A percentile compares a stretch with the other conserved stretches of the same genome.
Evolutionary conservation across 306 rosid species (phyloP).

Genomic region (Cucurbita ficifolia): DNA sequence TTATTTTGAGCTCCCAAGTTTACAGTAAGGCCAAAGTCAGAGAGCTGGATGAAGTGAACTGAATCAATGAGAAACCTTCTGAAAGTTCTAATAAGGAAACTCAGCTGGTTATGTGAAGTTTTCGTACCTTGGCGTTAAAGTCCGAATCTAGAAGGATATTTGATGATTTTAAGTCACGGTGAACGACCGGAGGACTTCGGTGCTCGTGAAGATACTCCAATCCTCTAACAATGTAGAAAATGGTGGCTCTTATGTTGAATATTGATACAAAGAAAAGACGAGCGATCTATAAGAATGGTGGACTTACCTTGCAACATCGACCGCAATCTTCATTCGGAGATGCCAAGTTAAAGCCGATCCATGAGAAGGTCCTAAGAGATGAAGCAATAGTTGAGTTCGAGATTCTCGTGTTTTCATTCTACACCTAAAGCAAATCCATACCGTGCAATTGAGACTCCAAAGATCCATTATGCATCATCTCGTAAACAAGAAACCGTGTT

Average conservation of each 20-base stretch:
- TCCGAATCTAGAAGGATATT: conserved; percentile 77
- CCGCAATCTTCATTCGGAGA: conserved; percentile 66
- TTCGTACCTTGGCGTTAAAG: conserved; percentile 66
- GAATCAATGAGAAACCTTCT: neutral
- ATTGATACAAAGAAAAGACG: neutral
- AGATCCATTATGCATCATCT: conserved; percentile 64
- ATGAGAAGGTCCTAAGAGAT: conserved; percentile 37
- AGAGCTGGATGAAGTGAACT: conserved; percentile 45
- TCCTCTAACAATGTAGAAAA: conserved; percentile 34
- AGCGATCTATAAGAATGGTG: neutral
- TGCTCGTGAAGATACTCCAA: conserved; percentile 87
- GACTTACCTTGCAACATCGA: conserved; percentile 68
- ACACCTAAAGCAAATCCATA: neutral
- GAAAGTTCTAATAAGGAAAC: neutral
- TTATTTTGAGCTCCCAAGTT: conserved; percentile 52
- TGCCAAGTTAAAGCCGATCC: conserved; percentile 69
- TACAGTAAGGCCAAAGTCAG: conserved; percentile 65
- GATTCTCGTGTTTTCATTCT: neutral
- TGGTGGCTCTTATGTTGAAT: neutral
- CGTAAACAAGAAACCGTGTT: conserved; percentile 69
- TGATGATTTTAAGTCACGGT: conserved; percentile 57
- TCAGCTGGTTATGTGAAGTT: neutral
- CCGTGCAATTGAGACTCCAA: conserved; percentile 68
- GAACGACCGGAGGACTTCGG: conserved; percentile 68
- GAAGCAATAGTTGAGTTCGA: neutral